Conservation (phyloP, 768 basidiomycete species). For the Calocera viscosa region DNA sequence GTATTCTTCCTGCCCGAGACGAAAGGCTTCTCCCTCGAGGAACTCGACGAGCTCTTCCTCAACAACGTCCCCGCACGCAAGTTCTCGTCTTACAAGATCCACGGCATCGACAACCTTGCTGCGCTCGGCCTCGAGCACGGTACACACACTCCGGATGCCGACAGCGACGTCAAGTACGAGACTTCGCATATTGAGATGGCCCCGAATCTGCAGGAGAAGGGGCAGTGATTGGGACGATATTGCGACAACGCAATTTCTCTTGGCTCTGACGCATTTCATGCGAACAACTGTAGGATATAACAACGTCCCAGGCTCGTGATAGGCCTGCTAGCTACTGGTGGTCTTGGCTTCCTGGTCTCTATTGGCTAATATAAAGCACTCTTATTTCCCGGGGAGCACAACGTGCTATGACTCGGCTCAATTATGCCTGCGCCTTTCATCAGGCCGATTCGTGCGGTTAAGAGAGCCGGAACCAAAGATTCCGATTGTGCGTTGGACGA, state of each 20-base stretch:
- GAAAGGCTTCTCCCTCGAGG: slow-evolving; percentile 4
- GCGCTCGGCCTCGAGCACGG: neutral
- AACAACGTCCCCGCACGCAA: neutral
- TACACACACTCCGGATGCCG: neutral
- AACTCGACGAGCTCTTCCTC: slow-evolving; percentile 13
- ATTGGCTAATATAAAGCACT: neutral
- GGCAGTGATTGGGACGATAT: neutral
- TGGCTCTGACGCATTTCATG: neutral
- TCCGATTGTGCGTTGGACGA: neutral
- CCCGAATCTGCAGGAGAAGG: neutral
- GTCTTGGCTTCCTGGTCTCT: too few species aligned
- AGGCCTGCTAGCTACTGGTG: too few species aligned
- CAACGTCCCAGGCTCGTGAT: neutral
- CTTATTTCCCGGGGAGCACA: neutral
- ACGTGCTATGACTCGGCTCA: neutral
- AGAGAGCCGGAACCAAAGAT: neutral
- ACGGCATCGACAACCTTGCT: neutral
- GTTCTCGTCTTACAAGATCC: neutral
- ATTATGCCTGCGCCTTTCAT: neutral
- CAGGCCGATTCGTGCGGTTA: neutral
- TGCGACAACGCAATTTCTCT: neutral
- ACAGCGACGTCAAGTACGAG: neutral
- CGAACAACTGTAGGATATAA: neutral
- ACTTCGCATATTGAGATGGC: neutral
- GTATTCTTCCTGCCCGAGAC: slow-evolving; percentile 13